Evolutionary conservation across 352 stramenopile species (phyloP).

Genomic region (Pythium apleroticum): DNA sequence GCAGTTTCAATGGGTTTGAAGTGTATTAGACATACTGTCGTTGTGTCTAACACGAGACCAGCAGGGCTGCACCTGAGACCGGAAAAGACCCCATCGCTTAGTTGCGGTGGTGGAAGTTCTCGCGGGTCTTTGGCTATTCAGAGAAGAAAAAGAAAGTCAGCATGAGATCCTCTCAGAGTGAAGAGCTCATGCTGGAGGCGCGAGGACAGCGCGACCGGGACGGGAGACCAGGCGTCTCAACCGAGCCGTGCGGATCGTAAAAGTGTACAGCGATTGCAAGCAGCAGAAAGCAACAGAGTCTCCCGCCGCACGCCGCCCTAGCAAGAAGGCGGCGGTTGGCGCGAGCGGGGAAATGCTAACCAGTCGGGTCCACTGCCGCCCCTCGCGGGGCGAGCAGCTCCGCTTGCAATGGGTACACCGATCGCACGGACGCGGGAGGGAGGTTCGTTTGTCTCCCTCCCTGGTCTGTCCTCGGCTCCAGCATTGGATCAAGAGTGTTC

Average conservation of each 20-base stretch:
- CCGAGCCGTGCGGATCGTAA: constrained; percentile 6
- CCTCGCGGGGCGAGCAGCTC: constrained; percentile 13
- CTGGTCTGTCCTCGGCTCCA: constrained; percentile 68
- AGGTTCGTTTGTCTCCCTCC: constrained; percentile 8
- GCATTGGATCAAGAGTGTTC: constrained; percentile 52
- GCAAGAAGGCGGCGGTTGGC: constrained; percentile 13
- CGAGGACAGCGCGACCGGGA: background rate
- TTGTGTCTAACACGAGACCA: constrained; percentile 3
- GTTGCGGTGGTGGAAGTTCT: constrained; percentile 81
- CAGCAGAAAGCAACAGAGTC: constrained; percentile 5
- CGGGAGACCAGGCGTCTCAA: background rate
- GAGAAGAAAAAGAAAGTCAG: constrained; percentile 35
- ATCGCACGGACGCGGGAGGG: background rate
- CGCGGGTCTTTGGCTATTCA: constrained; percentile 64
- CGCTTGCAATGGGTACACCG: constrained; percentile 71
- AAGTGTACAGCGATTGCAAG: constrained; percentile 23
- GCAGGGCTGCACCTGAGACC: background rate
- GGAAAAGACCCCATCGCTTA: constrained; percentile 34
- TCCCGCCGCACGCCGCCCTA: background rate
- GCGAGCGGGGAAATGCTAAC: constrained; percentile 26
- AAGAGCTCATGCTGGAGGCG: constrained; percentile 17
- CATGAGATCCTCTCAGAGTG: constrained; percentile 30
- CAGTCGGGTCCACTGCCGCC: constrained; percentile 21
- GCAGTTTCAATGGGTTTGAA: constrained; percentile 1
- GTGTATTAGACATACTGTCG: constrained; percentile 2